Evolutionary conservation across 257 asterid genomes (phyloP).

Genomic region (Solanum pinnatisectum): DNA sequence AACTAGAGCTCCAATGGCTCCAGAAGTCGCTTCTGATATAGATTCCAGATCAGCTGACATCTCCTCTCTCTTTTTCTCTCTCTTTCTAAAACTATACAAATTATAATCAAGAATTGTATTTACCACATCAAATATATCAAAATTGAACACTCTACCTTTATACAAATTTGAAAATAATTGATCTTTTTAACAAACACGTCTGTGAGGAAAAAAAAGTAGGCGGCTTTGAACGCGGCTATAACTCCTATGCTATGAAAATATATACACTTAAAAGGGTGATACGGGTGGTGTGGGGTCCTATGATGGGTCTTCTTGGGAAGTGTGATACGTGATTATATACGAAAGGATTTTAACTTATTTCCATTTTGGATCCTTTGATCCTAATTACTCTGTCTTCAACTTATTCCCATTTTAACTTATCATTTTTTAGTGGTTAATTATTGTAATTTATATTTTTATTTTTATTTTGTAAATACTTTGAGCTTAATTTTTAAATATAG

Average conservation of each 20-base stretch:
- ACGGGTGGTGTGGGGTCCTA: not conserved
- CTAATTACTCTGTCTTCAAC: too few relatives aligned
- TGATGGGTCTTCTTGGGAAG: constrained; percentile 18
- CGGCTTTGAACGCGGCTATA: not conserved
- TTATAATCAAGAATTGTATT: not conserved
- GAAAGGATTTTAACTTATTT: not conserved
- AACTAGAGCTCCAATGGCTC: constrained; percentile 34
- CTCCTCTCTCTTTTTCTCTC: not conserved
- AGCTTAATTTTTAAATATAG: too few relatives aligned
- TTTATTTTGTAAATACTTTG: too few relatives aligned
- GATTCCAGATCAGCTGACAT: constrained; percentile 32
- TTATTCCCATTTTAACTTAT: too few relatives aligned
- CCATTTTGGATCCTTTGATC: not conserved
- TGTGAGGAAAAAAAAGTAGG: not conserved
- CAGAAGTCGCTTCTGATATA: constrained; percentile 32
- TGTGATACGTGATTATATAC: not conserved
- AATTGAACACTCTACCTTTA: not conserved
- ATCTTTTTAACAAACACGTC: not conserved
- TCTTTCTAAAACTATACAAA: not conserved
- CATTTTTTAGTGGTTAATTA: too few relatives aligned
- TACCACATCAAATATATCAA: not conserved
- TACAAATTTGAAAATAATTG: not conserved
- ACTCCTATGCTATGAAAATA: not conserved
- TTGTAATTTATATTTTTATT: too few relatives aligned
- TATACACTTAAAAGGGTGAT: too few relatives aligned